Percentiles rank a stretch among this genome's conserved stretches.
Evolutionary conservation across 495 filamentous ascomycete genomes (phyloP).

Genomic region (Cercophora sp.): DNA sequence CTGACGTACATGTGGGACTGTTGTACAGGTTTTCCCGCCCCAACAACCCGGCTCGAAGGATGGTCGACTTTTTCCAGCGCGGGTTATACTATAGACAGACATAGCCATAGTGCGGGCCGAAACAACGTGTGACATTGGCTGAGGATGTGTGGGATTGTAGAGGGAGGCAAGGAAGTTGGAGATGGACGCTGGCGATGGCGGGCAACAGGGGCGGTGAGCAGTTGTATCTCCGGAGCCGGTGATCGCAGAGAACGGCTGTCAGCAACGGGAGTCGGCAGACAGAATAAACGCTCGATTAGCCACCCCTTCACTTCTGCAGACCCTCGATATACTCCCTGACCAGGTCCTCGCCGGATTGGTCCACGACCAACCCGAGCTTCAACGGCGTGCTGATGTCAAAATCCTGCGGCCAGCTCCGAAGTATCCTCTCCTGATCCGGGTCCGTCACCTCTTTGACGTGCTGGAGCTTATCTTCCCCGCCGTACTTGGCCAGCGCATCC

Average conservation of each 20-base stretch:
- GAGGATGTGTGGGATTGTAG: too few relatives aligned
- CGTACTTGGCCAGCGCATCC: constrained; percentile 65
- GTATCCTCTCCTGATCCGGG: constrained; percentile 61
- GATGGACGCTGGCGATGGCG: too few relatives aligned
- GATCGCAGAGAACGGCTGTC: too few relatives aligned
- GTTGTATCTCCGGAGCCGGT: too few relatives aligned
- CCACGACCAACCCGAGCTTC: constrained; percentile 56
- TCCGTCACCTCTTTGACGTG: constrained; percentile 65
- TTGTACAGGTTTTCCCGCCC: neutral
- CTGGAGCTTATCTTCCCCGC: constrained; percentile 61
- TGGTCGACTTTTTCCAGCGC: neutral
- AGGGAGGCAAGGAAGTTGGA: too few relatives aligned
- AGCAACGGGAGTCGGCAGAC: too few relatives aligned
- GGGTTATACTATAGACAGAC: too few relatives aligned
- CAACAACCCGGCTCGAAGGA: constrained; percentile 1
- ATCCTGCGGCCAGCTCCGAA: constrained; percentile 69
- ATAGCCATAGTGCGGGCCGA: too few relatives aligned
- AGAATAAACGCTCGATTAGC: too few relatives aligned
- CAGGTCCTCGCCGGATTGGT: constrained; percentile 34
- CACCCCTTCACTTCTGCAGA: constrained; percentile 26
- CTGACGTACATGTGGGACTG: neutral
- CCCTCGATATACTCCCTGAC: constrained; percentile 41
- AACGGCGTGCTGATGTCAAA: constrained; percentile 59
- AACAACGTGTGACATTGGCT: too few relatives aligned
- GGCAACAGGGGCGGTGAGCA: neutral